Conservation (phyloP, 768 basidiomycete genomes). For the Lentinula sp. region DNA sequence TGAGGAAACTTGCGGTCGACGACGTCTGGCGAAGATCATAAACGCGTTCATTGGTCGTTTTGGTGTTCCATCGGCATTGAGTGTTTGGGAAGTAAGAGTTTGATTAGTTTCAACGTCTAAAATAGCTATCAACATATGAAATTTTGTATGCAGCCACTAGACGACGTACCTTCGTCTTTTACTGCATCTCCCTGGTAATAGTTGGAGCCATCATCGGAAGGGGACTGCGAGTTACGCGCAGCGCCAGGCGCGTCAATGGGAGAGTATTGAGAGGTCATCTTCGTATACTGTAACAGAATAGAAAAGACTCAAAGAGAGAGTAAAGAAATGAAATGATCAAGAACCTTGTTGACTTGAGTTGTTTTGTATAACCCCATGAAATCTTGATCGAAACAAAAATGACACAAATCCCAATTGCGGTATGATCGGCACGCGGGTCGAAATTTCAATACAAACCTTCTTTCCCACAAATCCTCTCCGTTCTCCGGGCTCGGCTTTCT, state of each 20-base stretch:
- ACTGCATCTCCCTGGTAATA: slow-evolving; percentile 33
- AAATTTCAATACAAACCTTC: not conserved
- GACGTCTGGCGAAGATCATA: slow-evolving; percentile 85
- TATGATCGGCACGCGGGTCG: slow-evolving; percentile 1
- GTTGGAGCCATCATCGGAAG: slow-evolving; percentile 48
- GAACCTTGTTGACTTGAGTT: not conserved
- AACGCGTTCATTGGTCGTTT: slow-evolving; percentile 93
- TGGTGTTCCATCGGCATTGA: slow-evolving; percentile 83
- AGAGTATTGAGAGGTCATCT: slow-evolving; percentile 1
- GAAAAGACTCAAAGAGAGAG: not conserved
- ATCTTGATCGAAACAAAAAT: not conserved
- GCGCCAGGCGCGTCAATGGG: not conserved
- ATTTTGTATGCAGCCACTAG: slow-evolving; percentile 8
- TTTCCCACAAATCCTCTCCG: not conserved
- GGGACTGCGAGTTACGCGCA: slow-evolving; percentile 46
- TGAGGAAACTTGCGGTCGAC: slow-evolving; percentile 80
- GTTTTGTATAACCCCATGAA: not conserved
- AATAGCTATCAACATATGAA: slow-evolving; percentile 7
- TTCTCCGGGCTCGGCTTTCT: not conserved
- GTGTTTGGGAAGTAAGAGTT: slow-evolving; percentile 56
- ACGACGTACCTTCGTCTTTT: slow-evolving; percentile 39
- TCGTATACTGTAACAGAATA: not conserved
- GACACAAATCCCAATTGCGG: not conserved
- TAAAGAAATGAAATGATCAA: slow-evolving; percentile 3
- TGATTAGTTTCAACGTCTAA: slow-evolving; percentile 15